A percentile compares a stretch with the other conserved stretches of the same genome.
Conservation (phyloP, 768 basidiomycete genomes). For the Tulasnella sp. region DNA sequence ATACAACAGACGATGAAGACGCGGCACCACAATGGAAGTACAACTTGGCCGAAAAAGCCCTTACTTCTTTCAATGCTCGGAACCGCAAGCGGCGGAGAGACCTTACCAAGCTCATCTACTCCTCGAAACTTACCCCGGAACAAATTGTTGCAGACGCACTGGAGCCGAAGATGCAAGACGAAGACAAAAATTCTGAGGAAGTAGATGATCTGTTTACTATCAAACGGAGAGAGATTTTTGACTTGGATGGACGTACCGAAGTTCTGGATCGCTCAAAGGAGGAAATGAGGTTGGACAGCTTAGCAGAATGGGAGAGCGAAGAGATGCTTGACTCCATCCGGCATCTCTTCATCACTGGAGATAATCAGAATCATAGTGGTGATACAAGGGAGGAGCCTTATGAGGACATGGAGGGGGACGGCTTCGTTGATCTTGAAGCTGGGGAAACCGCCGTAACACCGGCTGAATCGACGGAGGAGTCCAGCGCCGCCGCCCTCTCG, state of each 20-base stretch:
- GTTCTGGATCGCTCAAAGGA: conserved; percentile 61
- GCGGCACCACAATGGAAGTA: conserved; percentile 61
- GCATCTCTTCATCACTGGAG: conserved; percentile 79
- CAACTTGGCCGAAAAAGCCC: conserved; percentile 43
- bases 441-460: conserved; percentile 19
- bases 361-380: conserved; percentile 27
- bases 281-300: conserved; percentile 32
- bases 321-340: conserved; percentile 76
- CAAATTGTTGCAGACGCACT: conserved; percentile 42
- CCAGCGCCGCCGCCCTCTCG: conserved; percentile 45
- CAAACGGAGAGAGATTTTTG: conserved; percentile 26
- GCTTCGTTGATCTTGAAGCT: conserved; percentile 33
- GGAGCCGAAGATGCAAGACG: conserved; percentile 18
- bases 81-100: conserved; percentile 40
- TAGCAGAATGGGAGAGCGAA: conserved; percentile 75
- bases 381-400: conserved; percentile 28
- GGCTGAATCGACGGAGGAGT: conserved; percentile 22
- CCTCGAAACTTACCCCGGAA: conserved; percentile 49
- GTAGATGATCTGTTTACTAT: conserved; percentile 69
- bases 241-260: conserved; percentile 33
- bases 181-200: conserved; percentile 26
- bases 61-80: conserved; percentile 33
- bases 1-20: conserved; percentile 30
- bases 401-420: conserved; percentile 32
- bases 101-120: conserved; percentile 80